phyloP scores from a whole-genome alignment of 2,329 filamentous ascomycete genomes.

The Trichoderma gracile region DNA sequence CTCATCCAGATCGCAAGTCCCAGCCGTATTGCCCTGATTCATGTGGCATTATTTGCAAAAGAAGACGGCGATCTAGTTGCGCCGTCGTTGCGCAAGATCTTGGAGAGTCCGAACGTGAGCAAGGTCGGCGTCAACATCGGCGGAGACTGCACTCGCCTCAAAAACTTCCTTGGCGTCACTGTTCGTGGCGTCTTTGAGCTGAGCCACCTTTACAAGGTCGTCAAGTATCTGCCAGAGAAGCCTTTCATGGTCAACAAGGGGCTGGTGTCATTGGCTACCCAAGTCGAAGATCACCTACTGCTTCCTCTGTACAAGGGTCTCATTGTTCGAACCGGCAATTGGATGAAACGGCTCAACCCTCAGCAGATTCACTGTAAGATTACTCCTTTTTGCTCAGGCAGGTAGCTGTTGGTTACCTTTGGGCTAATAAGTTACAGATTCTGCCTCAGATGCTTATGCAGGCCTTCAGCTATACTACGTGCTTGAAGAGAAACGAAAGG shows the following conservation, averaged over 20 bases:
- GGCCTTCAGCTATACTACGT: conserved; percentile 70
- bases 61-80: conserved; percentile 61
- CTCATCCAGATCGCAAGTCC: conserved; percentile 81
- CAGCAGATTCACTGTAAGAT: conserved; percentile 69
- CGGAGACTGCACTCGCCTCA: conserved; percentile 68
- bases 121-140: conserved; percentile 79
- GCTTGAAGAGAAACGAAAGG: conserved; percentile 67
- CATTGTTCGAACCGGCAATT: conserved; percentile 71
- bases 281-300: conserved; percentile 69
- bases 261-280: conserved; percentile 65
- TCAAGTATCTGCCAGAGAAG: conserved; percentile 62
- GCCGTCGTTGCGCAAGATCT: conserved; percentile 67
- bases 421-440: conserved; percentile 50
- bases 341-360: conserved; percentile 63
- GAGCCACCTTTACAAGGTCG: conserved; percentile 76
- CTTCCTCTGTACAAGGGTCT: conserved; percentile 74
- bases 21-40: conserved; percentile 76
- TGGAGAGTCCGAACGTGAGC: conserved; percentile 67
- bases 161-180: conserved; percentile 64
- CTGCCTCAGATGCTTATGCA: conserved; percentile 82
- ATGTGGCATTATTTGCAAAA: conserved; percentile 64
- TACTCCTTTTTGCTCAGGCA: not conserved
- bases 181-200: conserved; percentile 73
- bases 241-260: conserved; percentile 63
- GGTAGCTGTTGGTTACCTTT: not conserved